A percentile compares a stretch with the other conserved stretches of the same genome.
Evolutionary conservation across 768 basidiomycete species (phyloP).

Genomic region (Termitomyces sp.): DNA sequence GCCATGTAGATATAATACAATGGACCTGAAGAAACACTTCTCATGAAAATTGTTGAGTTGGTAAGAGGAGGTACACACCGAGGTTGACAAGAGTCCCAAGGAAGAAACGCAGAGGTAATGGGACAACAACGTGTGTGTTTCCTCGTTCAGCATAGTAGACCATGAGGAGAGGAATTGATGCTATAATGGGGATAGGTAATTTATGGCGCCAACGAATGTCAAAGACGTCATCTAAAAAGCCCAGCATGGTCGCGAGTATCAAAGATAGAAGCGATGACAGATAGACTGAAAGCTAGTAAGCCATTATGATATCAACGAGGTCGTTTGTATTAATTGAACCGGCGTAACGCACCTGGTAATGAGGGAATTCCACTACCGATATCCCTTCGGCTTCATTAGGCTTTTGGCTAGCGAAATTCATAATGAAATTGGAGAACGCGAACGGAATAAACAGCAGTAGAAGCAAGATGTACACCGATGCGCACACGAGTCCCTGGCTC

Average conservation of each 20-base stretch:
- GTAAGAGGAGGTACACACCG: conserved; percentile 43
- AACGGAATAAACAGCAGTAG: conserved; percentile 94
- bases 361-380: conserved; percentile 65
- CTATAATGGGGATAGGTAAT: conserved; percentile 93
- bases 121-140: conserved; percentile 90
- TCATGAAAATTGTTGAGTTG: conserved; percentile 4
- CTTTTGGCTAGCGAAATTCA: conserved; percentile 36
- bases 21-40: conserved; percentile 51
- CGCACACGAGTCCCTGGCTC: conserved; percentile 88
- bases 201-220: conserved; percentile 99
- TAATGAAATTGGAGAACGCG: conserved; percentile 76
- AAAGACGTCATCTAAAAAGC: conserved; percentile 96
- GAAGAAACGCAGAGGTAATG: conserved; percentile 69
- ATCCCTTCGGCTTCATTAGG: conserved; percentile 52
- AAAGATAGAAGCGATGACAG: conserved; percentile 90
- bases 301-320: neutral
- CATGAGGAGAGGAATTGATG: conserved; percentile 89
- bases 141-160: conserved; percentile 96
- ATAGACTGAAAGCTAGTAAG: conserved; percentile 78
- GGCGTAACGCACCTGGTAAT: conserved; percentile 60
- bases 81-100: conserved; percentile 82
- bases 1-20: conserved; percentile 98
- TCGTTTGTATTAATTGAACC: neutral
- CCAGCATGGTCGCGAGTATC: conserved; percentile 88
- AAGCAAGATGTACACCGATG: conserved; percentile 80